Conservation (phyloP, 208 protist genomes). For the Leishmania tarentolae region DNA sequence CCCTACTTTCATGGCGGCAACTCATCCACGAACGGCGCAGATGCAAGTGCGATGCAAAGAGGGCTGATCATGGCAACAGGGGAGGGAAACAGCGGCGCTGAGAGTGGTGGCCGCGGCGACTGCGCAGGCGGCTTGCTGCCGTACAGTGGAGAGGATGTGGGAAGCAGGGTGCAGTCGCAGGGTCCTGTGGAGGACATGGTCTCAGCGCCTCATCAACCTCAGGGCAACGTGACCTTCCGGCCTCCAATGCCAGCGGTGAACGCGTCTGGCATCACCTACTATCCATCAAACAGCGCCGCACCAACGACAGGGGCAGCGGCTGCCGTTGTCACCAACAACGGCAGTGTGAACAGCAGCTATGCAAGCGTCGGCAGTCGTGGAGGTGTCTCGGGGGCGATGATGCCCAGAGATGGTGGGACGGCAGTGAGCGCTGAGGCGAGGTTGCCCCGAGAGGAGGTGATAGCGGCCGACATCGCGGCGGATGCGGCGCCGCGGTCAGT, state of each 20-base stretch:
- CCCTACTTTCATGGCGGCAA: background rate
- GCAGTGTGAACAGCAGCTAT: background rate
- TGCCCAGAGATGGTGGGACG: background rate
- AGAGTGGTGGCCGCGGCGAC: background rate
- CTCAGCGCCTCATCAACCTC: background rate
- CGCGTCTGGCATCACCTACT: background rate
- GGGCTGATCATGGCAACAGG: background rate
- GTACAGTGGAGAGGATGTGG: background rate
- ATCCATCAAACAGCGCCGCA: background rate
- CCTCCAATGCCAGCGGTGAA: background rate
- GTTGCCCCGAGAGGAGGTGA: background rate
- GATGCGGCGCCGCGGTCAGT: background rate
- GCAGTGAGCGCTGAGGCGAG: conserved; percentile 4
- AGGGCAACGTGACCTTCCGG: conserved; percentile 3
- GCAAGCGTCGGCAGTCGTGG: conserved; percentile 2
- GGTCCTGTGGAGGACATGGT: background rate
- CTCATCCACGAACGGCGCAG: background rate
- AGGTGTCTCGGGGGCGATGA: background rate
- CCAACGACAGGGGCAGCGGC: background rate
- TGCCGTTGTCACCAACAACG: background rate
- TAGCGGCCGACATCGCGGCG: conserved; percentile 9
- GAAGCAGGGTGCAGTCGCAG: background rate
- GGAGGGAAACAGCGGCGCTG: background rate
- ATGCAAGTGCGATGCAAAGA: background rate
- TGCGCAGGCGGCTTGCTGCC: background rate